Evolutionary conservation across 495 filamentous ascomycete genomes (phyloP), one percentile per base, ranked within the genome.

Genomic region (Aspergillus steynii): DNA sequence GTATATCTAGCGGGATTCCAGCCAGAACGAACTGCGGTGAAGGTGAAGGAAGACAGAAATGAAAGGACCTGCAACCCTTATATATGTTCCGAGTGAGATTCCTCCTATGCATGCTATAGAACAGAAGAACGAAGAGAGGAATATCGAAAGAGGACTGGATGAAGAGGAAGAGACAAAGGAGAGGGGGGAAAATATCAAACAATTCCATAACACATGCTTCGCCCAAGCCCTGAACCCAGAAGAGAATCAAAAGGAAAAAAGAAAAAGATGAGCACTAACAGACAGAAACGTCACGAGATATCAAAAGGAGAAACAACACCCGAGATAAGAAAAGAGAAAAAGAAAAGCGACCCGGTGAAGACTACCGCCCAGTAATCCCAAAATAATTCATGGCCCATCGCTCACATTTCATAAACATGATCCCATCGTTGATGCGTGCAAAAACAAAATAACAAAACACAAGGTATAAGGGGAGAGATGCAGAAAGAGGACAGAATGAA

Each of bases 181-280:
- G 7, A 59, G 34, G 29, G 49, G 50, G 45, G 46, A 60, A 10
- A 10, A 37, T 14, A 55, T 50, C 25, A 65, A 37, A 54, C 50
- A 37, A 47, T 32, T 28, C 34, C 49, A 55, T 54, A 62, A 53
- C 56, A 58, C 32, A 64, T 64, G 61, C 66, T 64, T 64, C 31
- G 52, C 54, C 61, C 53, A 54, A 65, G 37, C 50, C 62, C 53
- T 60, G 34, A 61, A 61, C 29, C 26, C 53, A 20, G 53, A 65
- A 9, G 28, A 60, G 59, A 60, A 53, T 54, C 25, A 58, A 45
- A 61, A 55, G 59, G 9, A 56, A 29, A 59, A 20, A 20, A 20
- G 20, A 5, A 28, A 58, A 61, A 34, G 29, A 50, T 29, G 59
- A 61, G 55, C 56, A 54, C 55, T 50, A 37, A 46, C n/a, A 62